Percentiles rank a stretch among this genome's conserved stretches.
These are phyloP conservation scores for Fusarium chlamydosporum DNA, from an alignment of 2,329 filamentous ascomycete species.

Conservation along the genomic window DNA sequence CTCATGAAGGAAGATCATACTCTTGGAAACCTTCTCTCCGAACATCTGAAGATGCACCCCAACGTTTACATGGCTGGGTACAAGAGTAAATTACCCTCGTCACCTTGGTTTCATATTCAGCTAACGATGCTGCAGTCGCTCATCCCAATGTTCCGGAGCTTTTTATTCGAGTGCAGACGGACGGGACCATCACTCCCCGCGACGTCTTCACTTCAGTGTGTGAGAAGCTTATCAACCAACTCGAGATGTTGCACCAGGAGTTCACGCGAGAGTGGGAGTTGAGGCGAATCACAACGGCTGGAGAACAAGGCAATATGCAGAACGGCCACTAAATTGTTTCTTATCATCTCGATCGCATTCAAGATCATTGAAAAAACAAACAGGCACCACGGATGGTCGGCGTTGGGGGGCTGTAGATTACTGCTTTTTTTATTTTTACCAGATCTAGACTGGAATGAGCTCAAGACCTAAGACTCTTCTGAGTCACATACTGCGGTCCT, in stretches of 20 bases:
- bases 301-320: conserved; percentile 67
- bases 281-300: conserved; percentile 83
- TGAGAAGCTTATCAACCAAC: conserved; percentile 84
- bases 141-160: conserved; percentile 74
- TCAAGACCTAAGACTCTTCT: conserved; percentile 38
- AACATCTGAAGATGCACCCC: conserved; percentile 85
- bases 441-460: conserved; percentile 33
- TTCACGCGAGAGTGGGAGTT: conserved; percentile 95
- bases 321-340: conserved; percentile 53
- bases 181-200: conserved; percentile 89
- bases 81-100: conserved; percentile 72
- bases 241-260: conserved; percentile 84
- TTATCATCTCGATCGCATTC: conserved; percentile 17
- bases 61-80: conserved; percentile 94
- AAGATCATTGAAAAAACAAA: conserved; percentile 30
- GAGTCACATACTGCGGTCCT: conserved; percentile 20
- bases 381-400: conserved; percentile 45
- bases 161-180: conserved; percentile 87
- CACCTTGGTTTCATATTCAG: no score
- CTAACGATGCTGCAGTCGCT: conserved; percentile 57
- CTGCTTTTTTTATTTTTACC: conserved; percentile 39
- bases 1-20: conserved; percentile 98
- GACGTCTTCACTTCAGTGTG: conserved; percentile 87
- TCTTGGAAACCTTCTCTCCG: conserved; percentile 88
- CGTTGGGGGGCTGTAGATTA: conserved; percentile 49